Evolutionary conservation across 257 asterid genomes (phyloP), one percentile per base, ranked within the genome.

Genomic region (Ilex asprella): DNA sequence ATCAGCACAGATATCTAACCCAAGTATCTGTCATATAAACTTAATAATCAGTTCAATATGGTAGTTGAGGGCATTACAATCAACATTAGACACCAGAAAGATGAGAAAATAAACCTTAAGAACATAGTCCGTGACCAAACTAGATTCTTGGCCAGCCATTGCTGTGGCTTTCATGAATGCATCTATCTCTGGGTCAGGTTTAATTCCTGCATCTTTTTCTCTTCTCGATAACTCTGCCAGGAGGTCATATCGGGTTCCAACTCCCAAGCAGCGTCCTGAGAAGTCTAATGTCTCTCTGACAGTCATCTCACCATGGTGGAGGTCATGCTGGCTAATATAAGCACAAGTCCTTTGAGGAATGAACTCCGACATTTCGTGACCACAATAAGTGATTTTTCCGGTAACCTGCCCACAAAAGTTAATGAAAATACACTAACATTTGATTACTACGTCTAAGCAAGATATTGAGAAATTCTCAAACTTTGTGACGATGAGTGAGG

Each of bases 161-260:
- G 96, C 90, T 56, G 80, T 83, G 71, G 97, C 97, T 77, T 89
- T 93, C 99, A 93, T 93, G 78, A 86, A 93, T 11, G 96, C 96
- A 64, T 91, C 98, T 6, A 88, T 84, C 60, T 84, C 94, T 6
- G 96, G 86, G 63, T 91, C 95, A 12, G 98, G 98, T 67, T 91
- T 91, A 63, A 91, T 82, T 58, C 96, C 94, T 3, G 87, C 85
- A 67, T 82, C 83, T 65, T 76, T 91, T 70, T 91, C 96, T 51
- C 98, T 63, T 78, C 95, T 81, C 31, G 89, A 81, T 66, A 91
- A 69, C 59, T 91, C 95, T 0, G 79, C 80, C 29, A 91, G 86
- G 65, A 91, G 96, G 65, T 91, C 96, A 60, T 84, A 91, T 60
- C 98, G 76, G 21, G 95, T 81, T 57, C 98, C 96, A 60, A 91